Evolutionary conservation across 805 yeast species (phyloP).

Genomic region (Lipomyces spencermartinsiae): DNA sequence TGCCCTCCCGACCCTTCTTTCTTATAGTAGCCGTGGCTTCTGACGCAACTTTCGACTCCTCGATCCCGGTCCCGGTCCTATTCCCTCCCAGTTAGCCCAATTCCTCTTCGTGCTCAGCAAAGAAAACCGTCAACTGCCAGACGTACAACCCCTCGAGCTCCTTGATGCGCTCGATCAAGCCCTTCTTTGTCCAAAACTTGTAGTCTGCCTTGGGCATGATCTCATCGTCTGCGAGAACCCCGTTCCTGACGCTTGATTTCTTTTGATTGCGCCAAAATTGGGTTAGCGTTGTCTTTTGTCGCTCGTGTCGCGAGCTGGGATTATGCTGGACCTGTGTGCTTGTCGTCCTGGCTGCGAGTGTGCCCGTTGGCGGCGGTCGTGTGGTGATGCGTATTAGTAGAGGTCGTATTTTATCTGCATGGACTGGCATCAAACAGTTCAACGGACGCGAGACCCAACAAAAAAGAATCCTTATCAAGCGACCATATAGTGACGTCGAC

Average conservation of each 20-base stretch:
- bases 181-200: conserved; percentile 67
- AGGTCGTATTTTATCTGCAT: not conserved
- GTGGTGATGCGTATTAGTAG: not conserved
- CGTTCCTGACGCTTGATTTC: not conserved
- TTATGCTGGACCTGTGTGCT: not conserved
- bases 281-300: not conserved
- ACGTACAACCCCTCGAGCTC: conserved; percentile 56
- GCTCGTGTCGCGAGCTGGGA: not conserved
- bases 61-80: conserved; percentile 4
- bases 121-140: not conserved
- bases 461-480: not conserved
- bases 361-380: not conserved
- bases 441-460: not conserved
- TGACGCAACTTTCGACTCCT: not conserved
- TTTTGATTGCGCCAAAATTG: not conserved
- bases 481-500: not conserved
- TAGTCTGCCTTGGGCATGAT: conserved; percentile 49
- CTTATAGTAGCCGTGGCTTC: conserved; percentile 11
- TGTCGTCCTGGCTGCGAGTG: not conserved
- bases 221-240: conserved; percentile 2
- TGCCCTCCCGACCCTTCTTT: conserved; percentile 20
- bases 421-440: not conserved
- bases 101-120: conserved; percentile 7
- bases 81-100: not conserved
- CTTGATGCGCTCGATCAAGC: conserved; percentile 61